Evolutionary conservation across 345 rosid species (phyloP).

Genomic region (Populus davidiana): DNA sequence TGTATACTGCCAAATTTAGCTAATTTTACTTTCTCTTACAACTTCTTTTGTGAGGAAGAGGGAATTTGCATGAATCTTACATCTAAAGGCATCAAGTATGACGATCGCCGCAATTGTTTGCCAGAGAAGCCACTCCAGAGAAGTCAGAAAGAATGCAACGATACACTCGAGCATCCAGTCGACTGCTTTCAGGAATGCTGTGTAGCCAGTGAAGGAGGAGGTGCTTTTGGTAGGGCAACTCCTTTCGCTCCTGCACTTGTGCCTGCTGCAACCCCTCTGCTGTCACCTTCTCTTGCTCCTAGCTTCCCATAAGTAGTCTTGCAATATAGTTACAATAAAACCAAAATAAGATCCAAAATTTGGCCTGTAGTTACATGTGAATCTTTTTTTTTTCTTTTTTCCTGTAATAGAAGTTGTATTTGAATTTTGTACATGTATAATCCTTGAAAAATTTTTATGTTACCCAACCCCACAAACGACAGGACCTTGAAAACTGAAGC

Average conservation of each 20-base stretch:
- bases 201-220: not conserved
- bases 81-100: constrained; percentile 47
- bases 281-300: constrained; percentile 52
- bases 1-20: constrained; percentile 62
- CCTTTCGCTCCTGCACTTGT: constrained; percentile 20
- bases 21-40: constrained; percentile 67
- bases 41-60: constrained; percentile 81
- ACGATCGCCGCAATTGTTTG: constrained; percentile 73
- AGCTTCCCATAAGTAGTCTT: constrained; percentile 21
- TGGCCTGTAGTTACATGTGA: not conserved
- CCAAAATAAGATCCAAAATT: constrained; percentile 15
- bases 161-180: constrained; percentile 58
- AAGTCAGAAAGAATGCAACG: constrained; percentile 55
- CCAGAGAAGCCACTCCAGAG: constrained; percentile 69
- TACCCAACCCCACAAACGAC: not conserved
- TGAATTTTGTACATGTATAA: not conserved
- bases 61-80: constrained; percentile 67
- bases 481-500: not conserved
- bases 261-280: constrained; percentile 36
- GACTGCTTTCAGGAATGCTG: constrained; percentile 60
- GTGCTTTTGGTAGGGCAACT: constrained; percentile 10
- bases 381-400: too few species aligned
- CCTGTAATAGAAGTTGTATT: constrained; percentile 2
- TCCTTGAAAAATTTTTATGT: not conserved
- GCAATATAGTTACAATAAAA: not conserved